Conservation (phyloP, 2,329 filamentous ascomycete genomes). For the Colletotrichum scovillei region DNA sequence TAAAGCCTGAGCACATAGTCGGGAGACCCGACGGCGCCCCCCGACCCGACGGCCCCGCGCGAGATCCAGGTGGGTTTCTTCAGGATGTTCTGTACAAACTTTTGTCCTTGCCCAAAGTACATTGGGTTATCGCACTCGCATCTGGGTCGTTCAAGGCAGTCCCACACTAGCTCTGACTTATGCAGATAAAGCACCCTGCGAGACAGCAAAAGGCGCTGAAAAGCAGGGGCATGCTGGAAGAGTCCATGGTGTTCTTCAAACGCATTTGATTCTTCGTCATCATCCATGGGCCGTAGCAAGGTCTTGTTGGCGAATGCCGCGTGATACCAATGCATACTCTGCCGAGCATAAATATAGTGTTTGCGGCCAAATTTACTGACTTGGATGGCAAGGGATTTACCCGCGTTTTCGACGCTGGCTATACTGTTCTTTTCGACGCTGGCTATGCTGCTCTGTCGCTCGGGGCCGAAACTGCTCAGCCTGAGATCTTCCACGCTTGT, state of each 20-base stretch:
- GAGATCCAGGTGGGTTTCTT: neutral
- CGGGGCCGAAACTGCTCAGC: neutral
- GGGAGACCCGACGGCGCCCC: no score
- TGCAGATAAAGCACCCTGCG: constrained; percentile 9
- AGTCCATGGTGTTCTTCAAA: neutral
- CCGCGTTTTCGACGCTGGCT: neutral
- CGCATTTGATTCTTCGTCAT: neutral
- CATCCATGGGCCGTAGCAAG: neutral
- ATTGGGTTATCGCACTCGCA: constrained; percentile 14
- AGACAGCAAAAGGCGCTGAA: constrained; percentile 10
- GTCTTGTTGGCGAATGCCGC: neutral
- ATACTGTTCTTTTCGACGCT: neutral
- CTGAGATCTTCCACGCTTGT: neutral
- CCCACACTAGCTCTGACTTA: constrained; percentile 14
- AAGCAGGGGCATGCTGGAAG: neutral
- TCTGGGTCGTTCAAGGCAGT: neutral
- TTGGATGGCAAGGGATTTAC: neutral
- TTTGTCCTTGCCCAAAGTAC: neutral
- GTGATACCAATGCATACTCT: neutral
- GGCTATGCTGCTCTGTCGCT: neutral
- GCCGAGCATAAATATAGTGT: neutral
- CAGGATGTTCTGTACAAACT: neutral
- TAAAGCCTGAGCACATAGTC: neutral
- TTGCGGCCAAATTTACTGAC: neutral
- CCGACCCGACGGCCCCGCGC: neutral